phyloP scores from a whole-genome alignment of 2,329 filamentous ascomycete genomes.

The Penicillium crustosum region DNA sequence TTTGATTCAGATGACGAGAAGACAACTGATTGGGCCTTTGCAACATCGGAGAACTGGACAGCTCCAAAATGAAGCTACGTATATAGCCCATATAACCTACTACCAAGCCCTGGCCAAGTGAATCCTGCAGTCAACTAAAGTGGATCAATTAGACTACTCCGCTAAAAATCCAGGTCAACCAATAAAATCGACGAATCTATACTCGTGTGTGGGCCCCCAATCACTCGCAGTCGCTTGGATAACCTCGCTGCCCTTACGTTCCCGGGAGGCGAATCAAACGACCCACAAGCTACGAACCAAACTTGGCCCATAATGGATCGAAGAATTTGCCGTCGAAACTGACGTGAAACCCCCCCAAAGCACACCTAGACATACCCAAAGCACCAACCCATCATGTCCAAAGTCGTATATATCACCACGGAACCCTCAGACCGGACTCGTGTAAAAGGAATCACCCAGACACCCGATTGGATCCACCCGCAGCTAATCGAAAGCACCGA shows the following conservation, averaged over 20 bases:
- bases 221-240: conserved; percentile 11
- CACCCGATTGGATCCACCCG: conserved; percentile 30
- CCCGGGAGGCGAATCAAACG: not conserved
- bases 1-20: too few species aligned
- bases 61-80: not conserved
- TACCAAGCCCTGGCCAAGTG: not conserved
- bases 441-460: conserved; percentile 14
- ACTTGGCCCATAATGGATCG: not conserved
- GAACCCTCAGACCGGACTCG: conserved; percentile 10
- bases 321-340: not conserved
- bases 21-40: not conserved
- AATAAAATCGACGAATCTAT: not conserved
- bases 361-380: not conserved
- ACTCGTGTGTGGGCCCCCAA: conserved; percentile 4
- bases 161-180: not conserved
- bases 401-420: conserved; percentile 21
- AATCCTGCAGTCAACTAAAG: not conserved
- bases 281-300: conserved; percentile 1
- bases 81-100: not conserved
- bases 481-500: conserved; percentile 29
- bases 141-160: conserved; percentile 8
- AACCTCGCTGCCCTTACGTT: conserved; percentile 2
- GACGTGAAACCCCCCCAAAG: not conserved
- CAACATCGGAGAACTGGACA: not conserved
- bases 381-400: conserved; percentile 18